phyloP scores from a whole-genome alignment of 2,329 filamentous ascomycete species.

The Coniochaeta sp. region DNA sequence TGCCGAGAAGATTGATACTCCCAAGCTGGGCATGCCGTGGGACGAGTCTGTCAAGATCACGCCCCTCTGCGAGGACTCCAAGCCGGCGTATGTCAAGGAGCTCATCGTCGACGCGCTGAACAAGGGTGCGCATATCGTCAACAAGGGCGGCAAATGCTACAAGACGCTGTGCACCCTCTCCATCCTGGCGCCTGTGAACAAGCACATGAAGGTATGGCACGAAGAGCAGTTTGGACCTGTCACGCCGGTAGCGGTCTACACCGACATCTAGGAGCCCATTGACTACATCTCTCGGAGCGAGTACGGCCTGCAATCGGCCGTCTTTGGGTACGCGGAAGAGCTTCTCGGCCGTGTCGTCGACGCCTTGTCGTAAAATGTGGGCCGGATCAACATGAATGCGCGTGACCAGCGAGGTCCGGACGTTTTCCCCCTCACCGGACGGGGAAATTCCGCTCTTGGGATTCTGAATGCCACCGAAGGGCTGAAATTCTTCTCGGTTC shows the following conservation, averaged over 20 bases:
- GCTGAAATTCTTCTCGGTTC: conserved; percentile 1
- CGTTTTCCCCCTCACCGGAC: background rate
- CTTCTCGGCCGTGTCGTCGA: background rate
- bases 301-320: conserved; percentile 1
- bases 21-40: conserved; percentile 1
- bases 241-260: conserved; percentile 1
- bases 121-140: conserved; percentile 2
- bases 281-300: background rate
- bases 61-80: background rate
- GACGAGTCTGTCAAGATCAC: conserved; percentile 1
- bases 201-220: conserved; percentile 1
- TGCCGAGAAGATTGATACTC: background rate
- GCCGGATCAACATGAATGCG: background rate
- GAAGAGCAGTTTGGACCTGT: conserved; percentile 2
- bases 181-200: conserved; percentile 1
- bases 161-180: background rate
- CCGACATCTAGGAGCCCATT: background rate
- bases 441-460: background rate
- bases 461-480: background rate
- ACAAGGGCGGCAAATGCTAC: conserved; percentile 1
- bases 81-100: conserved; percentile 1
- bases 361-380: background rate
- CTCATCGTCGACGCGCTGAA: conserved; percentile 1
- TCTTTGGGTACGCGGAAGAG: background rate
- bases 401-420: background rate